A percentile compares a stretch with the other conserved stretches of the same genome.
Conservation (phyloP, 257 asterid species). For the Fraxinus americana region DNA sequence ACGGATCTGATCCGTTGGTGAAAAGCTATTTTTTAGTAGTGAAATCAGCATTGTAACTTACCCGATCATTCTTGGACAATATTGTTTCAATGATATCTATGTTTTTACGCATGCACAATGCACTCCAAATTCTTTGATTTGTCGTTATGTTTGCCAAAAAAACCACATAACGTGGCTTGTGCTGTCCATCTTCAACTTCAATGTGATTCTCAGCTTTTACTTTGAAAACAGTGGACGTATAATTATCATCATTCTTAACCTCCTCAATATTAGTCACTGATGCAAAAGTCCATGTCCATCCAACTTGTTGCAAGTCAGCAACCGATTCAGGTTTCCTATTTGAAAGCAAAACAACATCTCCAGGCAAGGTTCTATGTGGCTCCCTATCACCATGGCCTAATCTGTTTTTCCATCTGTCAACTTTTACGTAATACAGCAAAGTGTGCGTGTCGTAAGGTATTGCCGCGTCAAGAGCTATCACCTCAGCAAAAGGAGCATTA, state of each 20-base stretch:
- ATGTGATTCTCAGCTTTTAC: constrained; percentile 26
- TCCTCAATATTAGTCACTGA: constrained; percentile 33
- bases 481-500: constrained; percentile 60
- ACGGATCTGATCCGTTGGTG: too few relatives aligned
- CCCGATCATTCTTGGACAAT: constrained; percentile 36
- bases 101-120: constrained; percentile 39
- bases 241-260: constrained; percentile 28
- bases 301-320: constrained; percentile 34
- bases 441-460: not conserved
- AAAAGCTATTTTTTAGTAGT: too few relatives aligned
- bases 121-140: constrained; percentile 53
- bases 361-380: constrained; percentile 54
- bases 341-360: constrained; percentile 47
- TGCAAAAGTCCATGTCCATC: constrained; percentile 46
- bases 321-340: constrained; percentile 42
- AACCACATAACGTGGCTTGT: constrained; percentile 41
- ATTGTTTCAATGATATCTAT: constrained; percentile 35
- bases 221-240: constrained; percentile 19
- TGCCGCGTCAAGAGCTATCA: constrained; percentile 18
- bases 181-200: constrained; percentile 16
- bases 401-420: constrained; percentile 46
- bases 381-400: constrained; percentile 33
- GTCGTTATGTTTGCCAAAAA: constrained; percentile 44
- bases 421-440: constrained; percentile 20
- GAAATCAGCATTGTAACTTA: constrained; percentile 21